Percentiles rank a stretch among this genome's conserved stretches.
Conservation (phyloP, 768 basidiomycete species). For the Tricholoma matsutake region DNA sequence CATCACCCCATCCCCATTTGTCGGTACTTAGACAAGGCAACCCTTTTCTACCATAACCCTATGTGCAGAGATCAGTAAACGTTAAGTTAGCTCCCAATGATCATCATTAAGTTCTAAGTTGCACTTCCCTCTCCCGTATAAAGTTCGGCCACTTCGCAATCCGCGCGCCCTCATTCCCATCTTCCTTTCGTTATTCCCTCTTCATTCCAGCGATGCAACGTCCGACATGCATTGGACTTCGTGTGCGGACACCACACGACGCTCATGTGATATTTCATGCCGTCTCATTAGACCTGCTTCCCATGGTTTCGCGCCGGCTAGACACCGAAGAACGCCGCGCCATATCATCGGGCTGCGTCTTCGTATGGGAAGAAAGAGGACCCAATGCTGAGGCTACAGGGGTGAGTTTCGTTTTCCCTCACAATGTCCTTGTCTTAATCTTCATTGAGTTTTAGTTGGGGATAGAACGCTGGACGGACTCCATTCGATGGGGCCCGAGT, state of each 20-base stretch:
- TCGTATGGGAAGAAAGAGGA: slow-evolving; percentile 82
- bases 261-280: slow-evolving; percentile 77
- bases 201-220: slow-evolving; percentile 45
- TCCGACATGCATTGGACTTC: slow-evolving; percentile 65
- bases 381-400: slow-evolving; percentile 64
- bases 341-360: slow-evolving; percentile 71
- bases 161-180: not conserved
- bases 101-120: slow-evolving; percentile 21
- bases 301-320: slow-evolving; percentile 68
- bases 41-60: slow-evolving; percentile 10
- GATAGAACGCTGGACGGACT: slow-evolving; percentile 83
- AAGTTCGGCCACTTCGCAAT: slow-evolving; percentile 6
- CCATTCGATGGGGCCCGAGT: slow-evolving; percentile 76
- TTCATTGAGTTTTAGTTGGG: slow-evolving; percentile 46
- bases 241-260: slow-evolving; percentile 61
- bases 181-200: not conserved
- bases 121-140: slow-evolving; percentile 12
- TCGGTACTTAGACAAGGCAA: slow-evolving; percentile 2
- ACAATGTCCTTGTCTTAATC: slow-evolving; percentile 7
- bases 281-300: slow-evolving; percentile 52
- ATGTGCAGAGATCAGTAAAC: slow-evolving; percentile 13
- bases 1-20: slow-evolving; percentile 18
- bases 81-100: slow-evolving; percentile 26
- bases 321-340: slow-evolving; percentile 72
- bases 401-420: slow-evolving; percentile 35